Base-by-base conservation (phyloP, 2,329 filamentous ascomycete genomes). In the Gremmenia infestans region DNA sequence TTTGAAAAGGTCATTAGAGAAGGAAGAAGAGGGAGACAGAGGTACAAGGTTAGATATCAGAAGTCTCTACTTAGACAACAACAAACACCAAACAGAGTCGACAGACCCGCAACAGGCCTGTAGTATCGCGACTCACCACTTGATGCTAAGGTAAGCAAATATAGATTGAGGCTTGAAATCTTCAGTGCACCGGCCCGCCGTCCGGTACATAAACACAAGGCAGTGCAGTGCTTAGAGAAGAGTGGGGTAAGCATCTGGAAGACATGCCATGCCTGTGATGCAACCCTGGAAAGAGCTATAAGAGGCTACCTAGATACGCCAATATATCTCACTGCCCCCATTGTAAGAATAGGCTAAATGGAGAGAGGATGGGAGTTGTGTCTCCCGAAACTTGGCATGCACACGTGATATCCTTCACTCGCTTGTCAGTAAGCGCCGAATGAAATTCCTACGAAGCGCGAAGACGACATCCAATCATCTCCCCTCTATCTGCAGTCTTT, bases 391-490 rank as follows among this genome's bases (percentile, higher is more conserved):
- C 4, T 32, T 9, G 28, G 37, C 37, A 40, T 17, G 11, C 14
- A 22, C 49, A 51, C 49, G 49, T 51, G 49, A 43, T 17, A 12
- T 42, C 32, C 19, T 40, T 45, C 22, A 19, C 35, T 19, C 17
- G 23, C 36, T 39, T 9, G 14, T 12, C n/a, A 32, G 23, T 50
- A 48, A 48, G 47, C 39, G 45, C 47, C 32, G 28, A 45, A 19
- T 23, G 28, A 32, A 9, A 11, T 32, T 11, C 9, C 9, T 32
- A 32, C 28, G 28, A 45, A 45, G 42, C 42, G 42, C 42, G 42
- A 17, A 5, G 17, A 54, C 22, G 40, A 54, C 39, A 57, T 6
- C 55, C 55, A 54, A 52, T 54, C 55, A 57, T 48, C 42, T 39
- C 40, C 43, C 47, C 52, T 51, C 22, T 28, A 48, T 48, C 48